phyloP scores from a whole-genome alignment of 805 yeast species.

The Pichia californica region DNA sequence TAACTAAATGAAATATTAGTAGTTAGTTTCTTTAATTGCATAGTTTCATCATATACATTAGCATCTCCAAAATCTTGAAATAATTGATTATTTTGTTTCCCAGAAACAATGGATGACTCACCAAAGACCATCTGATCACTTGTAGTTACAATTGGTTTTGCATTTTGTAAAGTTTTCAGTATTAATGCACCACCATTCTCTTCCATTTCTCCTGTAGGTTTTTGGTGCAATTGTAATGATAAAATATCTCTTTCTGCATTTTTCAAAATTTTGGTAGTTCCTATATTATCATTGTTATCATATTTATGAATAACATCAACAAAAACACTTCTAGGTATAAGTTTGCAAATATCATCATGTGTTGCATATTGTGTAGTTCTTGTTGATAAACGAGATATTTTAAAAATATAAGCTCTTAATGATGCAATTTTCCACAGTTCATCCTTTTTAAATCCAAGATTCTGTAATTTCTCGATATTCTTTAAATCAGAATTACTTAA shows the following conservation, averaged over 20 bases:
- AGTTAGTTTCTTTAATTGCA: conserved; percentile 19
- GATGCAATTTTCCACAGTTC: conserved; percentile 82
- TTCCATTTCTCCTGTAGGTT: neutral
- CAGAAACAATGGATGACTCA: conserved; percentile 4
- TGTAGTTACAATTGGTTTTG: conserved; percentile 4
- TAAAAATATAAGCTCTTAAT: conserved; percentile 59
- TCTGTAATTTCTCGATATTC: conserved; percentile 66
- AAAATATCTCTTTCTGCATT: no score
- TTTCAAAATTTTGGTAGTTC: no score
- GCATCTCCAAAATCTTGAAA: conserved; percentile 18
- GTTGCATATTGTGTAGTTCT: neutral
- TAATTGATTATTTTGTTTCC: conserved; percentile 2
- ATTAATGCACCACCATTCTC: neutral
- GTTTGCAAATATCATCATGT: conserved; percentile 16
- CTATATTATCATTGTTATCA: conserved; percentile 1
- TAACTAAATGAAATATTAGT: conserved; percentile 46
- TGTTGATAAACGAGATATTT: conserved; percentile 39
- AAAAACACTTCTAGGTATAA: conserved; percentile 46
- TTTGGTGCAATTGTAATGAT: no score
- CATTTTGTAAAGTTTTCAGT: conserved; percentile 3
- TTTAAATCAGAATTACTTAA: conserved; percentile 59
- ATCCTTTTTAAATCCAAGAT: conserved; percentile 64
- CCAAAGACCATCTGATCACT: conserved; percentile 17
- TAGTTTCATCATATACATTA: conserved; percentile 23
- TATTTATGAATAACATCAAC: conserved; percentile 35